Evolutionary conservation across 1,139 yeast species (phyloP).

Genomic region (Protomyces inouyei): DNA sequence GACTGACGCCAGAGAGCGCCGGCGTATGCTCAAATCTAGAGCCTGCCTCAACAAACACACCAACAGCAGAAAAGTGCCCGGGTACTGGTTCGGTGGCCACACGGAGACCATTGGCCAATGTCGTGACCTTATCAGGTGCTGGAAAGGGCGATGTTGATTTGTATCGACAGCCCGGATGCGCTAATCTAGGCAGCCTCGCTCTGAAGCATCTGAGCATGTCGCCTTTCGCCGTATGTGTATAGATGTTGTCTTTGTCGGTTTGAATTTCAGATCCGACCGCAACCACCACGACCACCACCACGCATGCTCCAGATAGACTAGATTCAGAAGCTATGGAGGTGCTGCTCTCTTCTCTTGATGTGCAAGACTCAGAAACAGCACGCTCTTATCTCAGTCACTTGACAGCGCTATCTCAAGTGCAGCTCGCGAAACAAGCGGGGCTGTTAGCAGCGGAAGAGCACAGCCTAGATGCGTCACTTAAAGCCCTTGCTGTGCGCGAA

Average conservation of each 20-base stretch:
- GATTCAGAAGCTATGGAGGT: not conserved
- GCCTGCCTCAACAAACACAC: constrained; percentile 86
- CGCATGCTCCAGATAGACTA: too few species aligned
- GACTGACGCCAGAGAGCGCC: constrained; percentile 61
- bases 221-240: not conserved
- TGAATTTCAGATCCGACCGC: not conserved
- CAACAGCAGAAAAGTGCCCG: constrained; percentile 87
- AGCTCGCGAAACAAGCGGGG: constrained; percentile 3
- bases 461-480: constrained; percentile 15
- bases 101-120: constrained; percentile 69
- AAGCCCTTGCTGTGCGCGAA: constrained; percentile 19
- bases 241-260: not conserved
- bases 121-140: constrained; percentile 41
- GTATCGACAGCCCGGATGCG: not conserved
- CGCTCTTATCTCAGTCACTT: constrained; percentile 5
- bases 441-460: constrained; percentile 6
- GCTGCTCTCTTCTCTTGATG: not conserved
- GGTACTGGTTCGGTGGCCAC: constrained; percentile 83
- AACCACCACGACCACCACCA: not conserved
- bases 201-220: not conserved
- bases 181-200: not conserved
- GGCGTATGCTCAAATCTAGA: constrained; percentile 65
- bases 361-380: not conserved
- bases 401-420: constrained; percentile 1
- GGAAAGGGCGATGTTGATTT: constrained; percentile 24